These are phyloP conservation scores for Linderina pennispora DNA, from an alignment of 192 early-diverging fungal species.

Conservation along the genomic window DNA sequence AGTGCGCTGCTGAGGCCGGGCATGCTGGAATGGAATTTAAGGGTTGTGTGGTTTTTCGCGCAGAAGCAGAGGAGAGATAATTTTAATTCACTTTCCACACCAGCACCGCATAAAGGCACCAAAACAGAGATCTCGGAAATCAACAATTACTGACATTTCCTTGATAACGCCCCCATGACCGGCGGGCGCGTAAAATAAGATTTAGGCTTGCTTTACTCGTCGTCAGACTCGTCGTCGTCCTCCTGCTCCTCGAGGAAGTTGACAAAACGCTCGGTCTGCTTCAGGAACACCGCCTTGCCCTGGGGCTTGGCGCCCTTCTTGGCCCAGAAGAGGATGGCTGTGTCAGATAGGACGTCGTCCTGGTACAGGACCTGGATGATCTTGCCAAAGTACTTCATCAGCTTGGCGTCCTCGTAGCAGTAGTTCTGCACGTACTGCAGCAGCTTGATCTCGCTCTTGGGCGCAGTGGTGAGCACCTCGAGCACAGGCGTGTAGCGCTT, in stretches of 20 bases:
- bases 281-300: conserved; percentile 86
- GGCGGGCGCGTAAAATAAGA: no score
- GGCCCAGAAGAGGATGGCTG: conserved; percentile 90
- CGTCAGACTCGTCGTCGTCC: conserved; percentile 63
- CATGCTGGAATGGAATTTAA: no score
- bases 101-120: no score
- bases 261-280: conserved; percentile 91
- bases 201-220: no score
- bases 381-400: conserved; percentile 80
- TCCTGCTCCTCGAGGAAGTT: conserved; percentile 69
- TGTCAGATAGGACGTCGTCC: conserved; percentile 84
- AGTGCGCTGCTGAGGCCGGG: conserved; percentile 1
- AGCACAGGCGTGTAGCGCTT: conserved; percentile 68
- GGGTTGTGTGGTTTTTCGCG: no score
- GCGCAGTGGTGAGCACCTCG: conserved; percentile 55
- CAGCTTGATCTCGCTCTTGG: conserved; percentile 71
- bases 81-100: no score
- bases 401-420: conserved; percentile 83
- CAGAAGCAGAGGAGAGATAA: no score
- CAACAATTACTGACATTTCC: no score
- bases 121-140: no score
- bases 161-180: no score
- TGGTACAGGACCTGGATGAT: conserved; percentile 84
- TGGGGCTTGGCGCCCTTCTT: conserved; percentile 84
- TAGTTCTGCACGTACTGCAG: conserved; percentile 80